A percentile compares a stretch with the other conserved stretches of the same genome.
These are phyloP conservation scores for Corylus americana DNA, from an alignment of 306 rosid species.

Conservation along the genomic window DNA sequence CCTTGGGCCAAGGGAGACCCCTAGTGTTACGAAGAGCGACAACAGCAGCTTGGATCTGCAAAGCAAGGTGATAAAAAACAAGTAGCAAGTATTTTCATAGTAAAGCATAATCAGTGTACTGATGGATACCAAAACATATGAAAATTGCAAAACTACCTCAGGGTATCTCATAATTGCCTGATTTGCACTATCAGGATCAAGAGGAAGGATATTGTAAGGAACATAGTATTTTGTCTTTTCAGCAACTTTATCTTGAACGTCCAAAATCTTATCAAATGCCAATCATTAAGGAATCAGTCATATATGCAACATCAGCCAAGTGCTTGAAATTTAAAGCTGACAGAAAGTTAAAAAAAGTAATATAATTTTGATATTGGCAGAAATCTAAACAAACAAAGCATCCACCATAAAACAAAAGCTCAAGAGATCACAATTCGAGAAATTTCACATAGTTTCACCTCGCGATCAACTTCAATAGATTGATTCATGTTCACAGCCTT, in stretches of 20 bases:
- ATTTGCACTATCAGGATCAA: slow-evolving; percentile 94
- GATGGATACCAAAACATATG: neutral
- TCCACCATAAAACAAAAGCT: neutral
- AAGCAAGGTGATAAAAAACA: slow-evolving; percentile 12
- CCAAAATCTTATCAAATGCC: slow-evolving; percentile 64
- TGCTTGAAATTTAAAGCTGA: neutral
- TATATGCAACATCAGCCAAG: neutral
- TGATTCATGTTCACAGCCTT: slow-evolving; percentile 98
- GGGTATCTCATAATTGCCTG: slow-evolving; percentile 96
- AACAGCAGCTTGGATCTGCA: slow-evolving; percentile 92
- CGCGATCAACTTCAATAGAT: slow-evolving; percentile 94
- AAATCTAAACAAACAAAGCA: neutral
- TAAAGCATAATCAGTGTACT: slow-evolving; percentile 3
- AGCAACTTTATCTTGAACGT: slow-evolving; percentile 92
- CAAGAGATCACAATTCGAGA: slow-evolving; percentile 1
- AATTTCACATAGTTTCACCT: slow-evolving; percentile 46
- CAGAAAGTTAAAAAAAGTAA: neutral
- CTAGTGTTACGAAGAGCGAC: slow-evolving; percentile 89
- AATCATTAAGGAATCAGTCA: slow-evolving; percentile 19
- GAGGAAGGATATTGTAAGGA: slow-evolving; percentile 97
- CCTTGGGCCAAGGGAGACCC: slow-evolving; percentile 95
- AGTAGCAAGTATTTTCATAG: neutral
- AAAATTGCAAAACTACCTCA: slow-evolving; percentile 55
- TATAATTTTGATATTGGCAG: neutral
- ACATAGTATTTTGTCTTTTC: slow-evolving; percentile 91